Evolutionary conservation across 257 asterid species (phyloP).

Genomic region (Gentiana macrophylla): DNA sequence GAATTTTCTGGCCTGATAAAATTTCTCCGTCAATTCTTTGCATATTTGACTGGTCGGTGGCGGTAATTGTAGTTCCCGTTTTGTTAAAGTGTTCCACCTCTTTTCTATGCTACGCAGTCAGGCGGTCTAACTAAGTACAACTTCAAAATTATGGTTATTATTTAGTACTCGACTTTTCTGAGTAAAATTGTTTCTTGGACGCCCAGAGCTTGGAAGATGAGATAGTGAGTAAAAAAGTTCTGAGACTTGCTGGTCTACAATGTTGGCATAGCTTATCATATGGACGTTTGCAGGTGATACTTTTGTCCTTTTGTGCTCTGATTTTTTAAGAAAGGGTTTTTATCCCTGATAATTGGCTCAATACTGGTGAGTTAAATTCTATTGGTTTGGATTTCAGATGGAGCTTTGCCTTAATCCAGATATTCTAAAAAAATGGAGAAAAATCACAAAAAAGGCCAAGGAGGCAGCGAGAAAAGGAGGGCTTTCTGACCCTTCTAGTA

Average conservation of each 20-base stretch:
- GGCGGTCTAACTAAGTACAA: too few species aligned
- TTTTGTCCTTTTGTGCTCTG: neutral
- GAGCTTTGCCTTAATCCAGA: slow-evolving; percentile 78
- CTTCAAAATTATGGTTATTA: too few species aligned
- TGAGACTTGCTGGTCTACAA: slow-evolving; percentile 80
- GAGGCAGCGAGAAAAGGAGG: slow-evolving; percentile 54
- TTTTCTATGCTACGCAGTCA: too few species aligned
- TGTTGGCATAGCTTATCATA: slow-evolving; percentile 92
- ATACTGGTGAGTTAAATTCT: neutral
- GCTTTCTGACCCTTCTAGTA: slow-evolving; percentile 40
- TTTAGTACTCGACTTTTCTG: too few species aligned
- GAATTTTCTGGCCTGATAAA: too few species aligned
- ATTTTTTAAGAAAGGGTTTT: slow-evolving; percentile 10
- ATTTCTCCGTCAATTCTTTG: too few species aligned
- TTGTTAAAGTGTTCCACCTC: too few species aligned
- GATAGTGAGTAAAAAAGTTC: slow-evolving; percentile 75
- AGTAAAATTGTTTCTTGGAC: neutral
- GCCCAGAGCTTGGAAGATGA: slow-evolving; percentile 91
- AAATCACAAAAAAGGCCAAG: slow-evolving; percentile 61
- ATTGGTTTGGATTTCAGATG: slow-evolving; percentile 36
- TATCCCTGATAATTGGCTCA: neutral
- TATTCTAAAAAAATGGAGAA: slow-evolving; percentile 74
- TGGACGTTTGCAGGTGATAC: slow-evolving; percentile 84
- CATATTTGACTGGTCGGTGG: too few species aligned
- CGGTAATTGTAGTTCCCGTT: too few species aligned